Evolutionary conservation across 169 alveolate species (phyloP).

Genomic region (Neospora caninum): DNA sequence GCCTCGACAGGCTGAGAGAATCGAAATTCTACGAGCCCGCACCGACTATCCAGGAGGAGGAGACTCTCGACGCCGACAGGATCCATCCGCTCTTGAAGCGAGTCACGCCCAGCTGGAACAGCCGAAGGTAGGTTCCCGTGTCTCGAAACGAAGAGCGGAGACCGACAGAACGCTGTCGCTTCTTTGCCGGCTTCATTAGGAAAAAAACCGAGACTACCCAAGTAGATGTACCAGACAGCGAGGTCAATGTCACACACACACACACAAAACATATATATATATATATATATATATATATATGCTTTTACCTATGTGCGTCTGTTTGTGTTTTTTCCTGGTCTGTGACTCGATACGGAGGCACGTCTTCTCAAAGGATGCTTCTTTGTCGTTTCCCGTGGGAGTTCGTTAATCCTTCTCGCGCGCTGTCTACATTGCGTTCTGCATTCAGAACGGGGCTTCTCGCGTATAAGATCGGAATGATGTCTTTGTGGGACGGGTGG

Average conservation of each 20-base stretch:
- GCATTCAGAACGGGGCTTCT: slow-evolving; percentile 76
- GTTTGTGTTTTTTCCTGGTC: background rate
- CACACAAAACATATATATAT: background rate
- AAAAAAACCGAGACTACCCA: too few relatives aligned
- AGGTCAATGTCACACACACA: too few relatives aligned
- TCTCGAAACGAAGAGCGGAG: background rate
- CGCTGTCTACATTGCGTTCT: too few relatives aligned
- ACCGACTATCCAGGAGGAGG: background rate
- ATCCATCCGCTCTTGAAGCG: slow-evolving; percentile 18
- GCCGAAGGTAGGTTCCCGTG: slow-evolving; percentile 5
- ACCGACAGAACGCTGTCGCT: too few relatives aligned
- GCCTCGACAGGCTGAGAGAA: slow-evolving; percentile 26
- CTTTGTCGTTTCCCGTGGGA: too few relatives aligned
- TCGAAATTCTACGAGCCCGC: background rate
- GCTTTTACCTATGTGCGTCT: background rate
- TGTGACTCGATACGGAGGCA: background rate
- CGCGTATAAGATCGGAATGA: slow-evolving; percentile 88
- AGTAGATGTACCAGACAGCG: too few relatives aligned
- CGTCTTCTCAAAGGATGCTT: too few relatives aligned
- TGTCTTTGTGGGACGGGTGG: slow-evolving; percentile 91
- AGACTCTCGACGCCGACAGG: background rate
- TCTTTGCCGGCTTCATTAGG: too few relatives aligned
- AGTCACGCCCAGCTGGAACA: slow-evolving; percentile 49
- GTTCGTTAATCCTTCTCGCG: too few relatives aligned
- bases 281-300: background rate